Percentiles rank a stretch among this genome's conserved stretches.
phyloP scores from a whole-genome alignment of 306 rosid genomes.

The Lathyrus tuberosus region DNA sequence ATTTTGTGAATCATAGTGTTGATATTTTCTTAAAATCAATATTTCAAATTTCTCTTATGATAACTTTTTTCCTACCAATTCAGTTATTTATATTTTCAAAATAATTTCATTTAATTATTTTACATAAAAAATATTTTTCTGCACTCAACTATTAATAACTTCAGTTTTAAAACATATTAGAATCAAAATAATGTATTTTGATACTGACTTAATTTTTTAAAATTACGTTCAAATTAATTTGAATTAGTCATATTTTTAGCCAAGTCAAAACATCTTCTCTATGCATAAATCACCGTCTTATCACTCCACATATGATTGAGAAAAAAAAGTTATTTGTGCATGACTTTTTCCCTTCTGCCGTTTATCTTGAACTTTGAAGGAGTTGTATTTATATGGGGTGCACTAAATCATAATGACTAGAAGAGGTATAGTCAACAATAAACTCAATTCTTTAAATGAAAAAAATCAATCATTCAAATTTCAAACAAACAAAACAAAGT shows the following conservation, averaged over 20 bases:
- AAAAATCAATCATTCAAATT: not conserved
- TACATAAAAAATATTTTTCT: not conserved
- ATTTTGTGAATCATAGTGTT: not conserved
- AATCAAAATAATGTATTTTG: not conserved
- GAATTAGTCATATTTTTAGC: slow-evolving; percentile 3
- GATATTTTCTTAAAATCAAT: not conserved
- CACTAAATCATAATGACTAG: slow-evolving; percentile 24
- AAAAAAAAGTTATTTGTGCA: slow-evolving; percentile 9
- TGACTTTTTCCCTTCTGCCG: slow-evolving; percentile 24
- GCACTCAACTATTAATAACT: not conserved
- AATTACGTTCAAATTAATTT: not conserved
- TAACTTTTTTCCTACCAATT: not conserved
- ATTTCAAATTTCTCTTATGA: not conserved
- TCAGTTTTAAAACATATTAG: not conserved
- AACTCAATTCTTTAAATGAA: not conserved
- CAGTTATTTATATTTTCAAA: not conserved
- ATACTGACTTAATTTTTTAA: not conserved
- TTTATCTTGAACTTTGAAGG: slow-evolving; percentile 35
- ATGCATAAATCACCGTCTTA: not conserved
- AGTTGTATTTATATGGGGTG: slow-evolving; percentile 8
- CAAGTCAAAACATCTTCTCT: not conserved
- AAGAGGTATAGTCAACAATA: slow-evolving; percentile 18
- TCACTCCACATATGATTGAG: not conserved
- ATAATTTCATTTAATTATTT: not conserved
- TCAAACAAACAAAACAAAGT: slow-evolving; percentile 17